A percentile compares a stretch with the other conserved stretches of the same genome.
Evolutionary conservation across 2,329 filamentous ascomycete species (phyloP).

Genomic region (Botrytis pseudocinerea): DNA sequence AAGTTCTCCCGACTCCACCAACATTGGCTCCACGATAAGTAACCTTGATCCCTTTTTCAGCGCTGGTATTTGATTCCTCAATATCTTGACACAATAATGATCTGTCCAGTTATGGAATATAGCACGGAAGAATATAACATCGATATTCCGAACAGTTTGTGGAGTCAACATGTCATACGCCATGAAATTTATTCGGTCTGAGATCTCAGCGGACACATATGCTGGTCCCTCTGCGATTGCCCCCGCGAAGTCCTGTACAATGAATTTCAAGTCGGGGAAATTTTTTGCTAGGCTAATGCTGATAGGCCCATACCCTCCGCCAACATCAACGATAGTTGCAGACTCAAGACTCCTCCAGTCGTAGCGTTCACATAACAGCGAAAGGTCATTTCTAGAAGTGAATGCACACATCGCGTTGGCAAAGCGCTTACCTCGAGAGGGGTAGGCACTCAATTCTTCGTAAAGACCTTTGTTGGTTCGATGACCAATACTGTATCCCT

Average conservation of each 20-base stretch:
- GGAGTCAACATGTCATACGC: constrained; percentile 15
- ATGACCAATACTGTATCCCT: constrained; percentile 19
- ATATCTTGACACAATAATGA: constrained; percentile 16
- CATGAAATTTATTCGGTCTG: constrained; percentile 13
- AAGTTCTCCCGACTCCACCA: constrained; percentile 12
- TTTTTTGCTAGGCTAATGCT: constrained; percentile 53
- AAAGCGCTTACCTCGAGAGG: constrained; percentile 50
- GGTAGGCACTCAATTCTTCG: constrained; percentile 6
- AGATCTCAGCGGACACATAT: constrained; percentile 6
- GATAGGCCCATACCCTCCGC: constrained; percentile 60
- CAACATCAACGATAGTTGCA: constrained; percentile 59
- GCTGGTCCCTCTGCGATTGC: constrained; percentile 41
- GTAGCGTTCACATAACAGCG: constrained; percentile 54
- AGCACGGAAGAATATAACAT: constrained; percentile 17
- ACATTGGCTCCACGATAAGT: constrained; percentile 2
- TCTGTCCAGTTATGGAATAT: constrained; percentile 21
- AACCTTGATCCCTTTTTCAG: constrained; percentile 13
- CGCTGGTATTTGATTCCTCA: constrained; percentile 17
- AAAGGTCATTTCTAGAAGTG: constrained; percentile 54
- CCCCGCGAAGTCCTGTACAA: constrained; percentile 56
- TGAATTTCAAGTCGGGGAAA: constrained; percentile 53
- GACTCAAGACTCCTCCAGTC: constrained; percentile 52
- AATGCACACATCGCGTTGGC: constrained; percentile 57
- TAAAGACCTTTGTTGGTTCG: constrained; percentile 14
- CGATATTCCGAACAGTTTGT: neutral